These are phyloP conservation scores for Debaryomyces fabryi DNA, from an alignment of 1,139 yeast genomes.

Conservation along the genomic window DNA sequence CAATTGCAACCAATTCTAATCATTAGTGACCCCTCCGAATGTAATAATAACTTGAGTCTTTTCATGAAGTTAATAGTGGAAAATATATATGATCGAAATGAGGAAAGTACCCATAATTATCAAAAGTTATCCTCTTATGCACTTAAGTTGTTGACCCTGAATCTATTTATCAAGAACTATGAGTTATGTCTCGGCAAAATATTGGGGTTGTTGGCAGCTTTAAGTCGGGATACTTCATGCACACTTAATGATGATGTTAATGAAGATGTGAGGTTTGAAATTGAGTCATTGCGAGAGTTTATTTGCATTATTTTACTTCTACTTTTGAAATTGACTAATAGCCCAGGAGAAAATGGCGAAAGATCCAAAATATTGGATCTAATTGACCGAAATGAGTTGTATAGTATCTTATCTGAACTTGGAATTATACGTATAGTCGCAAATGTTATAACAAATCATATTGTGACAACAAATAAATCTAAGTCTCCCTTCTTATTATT, in stretches of 20 bases:
- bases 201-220: constrained; percentile 36
- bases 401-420: constrained; percentile 38
- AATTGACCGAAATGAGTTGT: constrained; percentile 26
- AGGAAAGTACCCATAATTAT: constrained; percentile 24
- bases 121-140: constrained; percentile 40
- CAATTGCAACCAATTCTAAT: constrained; percentile 28
- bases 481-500: constrained; percentile 36
- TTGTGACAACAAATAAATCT: constrained; percentile 21
- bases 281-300: constrained; percentile 37
- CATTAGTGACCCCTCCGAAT: constrained; percentile 44
- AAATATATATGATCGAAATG: constrained; percentile 17
- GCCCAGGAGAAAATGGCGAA: constrained; percentile 16
- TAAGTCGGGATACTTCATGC: constrained; percentile 22
- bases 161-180: constrained; percentile 42
- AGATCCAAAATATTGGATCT: constrained; percentile 13
- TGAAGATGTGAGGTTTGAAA: constrained; percentile 23
- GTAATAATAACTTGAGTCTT: constrained; percentile 42
- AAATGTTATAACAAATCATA: constrained; percentile 35
- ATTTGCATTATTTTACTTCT: constrained; percentile 39
- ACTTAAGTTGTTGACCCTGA: constrained; percentile 40
- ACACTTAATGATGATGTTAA: constrained; percentile 3
- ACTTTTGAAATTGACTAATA: constrained; percentile 37
- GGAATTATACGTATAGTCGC: constrained; percentile 51
- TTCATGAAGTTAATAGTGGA: constrained; percentile 42
- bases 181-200: constrained; percentile 44